Base-by-base conservation (phyloP, 257 asterid species). In the Craterostigma plantagineum region DNA sequence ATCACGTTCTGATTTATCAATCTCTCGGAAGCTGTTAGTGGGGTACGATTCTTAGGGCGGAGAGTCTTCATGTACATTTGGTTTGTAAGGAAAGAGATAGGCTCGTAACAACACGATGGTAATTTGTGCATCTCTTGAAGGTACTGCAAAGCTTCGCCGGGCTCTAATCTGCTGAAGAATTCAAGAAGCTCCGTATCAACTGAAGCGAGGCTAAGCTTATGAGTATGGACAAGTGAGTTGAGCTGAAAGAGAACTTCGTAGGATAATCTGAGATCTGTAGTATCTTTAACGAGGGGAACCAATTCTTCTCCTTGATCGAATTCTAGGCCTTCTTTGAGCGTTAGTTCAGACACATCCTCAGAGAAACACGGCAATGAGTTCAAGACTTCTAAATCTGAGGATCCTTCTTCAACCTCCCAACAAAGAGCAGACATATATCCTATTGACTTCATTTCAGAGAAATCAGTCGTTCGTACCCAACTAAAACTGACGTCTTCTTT, bases 381-480 rank as follows among this genome's bases (percentile, higher is more conserved):
- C 51, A 50, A 67, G 8, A 63, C 35, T 51, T 71, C 75, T 43
- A 62, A 47, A 41, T 50, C 52, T 1, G 69, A 63, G n/a, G 39
- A 46, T 11, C 67, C 78, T 14, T 66, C 73, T 57, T 57, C 62
- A 30, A 70, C 58, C 75, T 72, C 72, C 82, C 69, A 75, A 63
- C 92, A 82, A 17, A 87, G 78, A 18, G 81, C 54, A 17, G 98
- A 79, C 56, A 77, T 50, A 49, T 58, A 63, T 5, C 98, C 95
- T 47, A 82, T 68, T 41, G 86, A 74, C 52, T 79, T 79, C 46
- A 38, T 48, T 14, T 46, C 16, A 7, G 98, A 87, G 63, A 87
- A 87, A 60, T 87, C 98, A 53, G 95, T 70, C 7, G 95, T 68
- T 12, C 98, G 92, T 49, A 74, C 78, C 95, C 98, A 87, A 11